Conservation (phyloP, 164 flowering plant genomes). For the Euptelea pleiosperma region DNA sequence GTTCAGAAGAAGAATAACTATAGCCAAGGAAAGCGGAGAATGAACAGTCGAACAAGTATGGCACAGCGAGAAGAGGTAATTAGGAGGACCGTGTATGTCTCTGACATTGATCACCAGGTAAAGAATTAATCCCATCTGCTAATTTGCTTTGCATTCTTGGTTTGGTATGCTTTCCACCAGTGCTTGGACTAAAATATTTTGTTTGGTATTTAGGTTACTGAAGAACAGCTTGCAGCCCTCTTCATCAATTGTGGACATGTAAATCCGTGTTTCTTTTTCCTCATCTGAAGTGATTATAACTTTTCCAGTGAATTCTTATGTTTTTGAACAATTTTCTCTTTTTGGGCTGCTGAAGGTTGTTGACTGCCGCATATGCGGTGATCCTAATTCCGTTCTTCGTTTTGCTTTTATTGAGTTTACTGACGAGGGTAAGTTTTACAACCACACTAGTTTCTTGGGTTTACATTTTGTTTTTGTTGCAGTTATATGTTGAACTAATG, state of each 20-base stretch:
- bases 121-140: no score
- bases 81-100: constrained; percentile 67
- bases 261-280: no score
- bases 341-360: constrained; percentile 44
- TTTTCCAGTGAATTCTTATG: neutral
- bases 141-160: no score
- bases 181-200: neutral
- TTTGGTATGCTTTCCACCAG: neutral
- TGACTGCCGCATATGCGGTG: constrained; percentile 75
- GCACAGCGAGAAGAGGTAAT: constrained; percentile 70
- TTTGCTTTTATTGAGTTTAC: constrained; percentile 78
- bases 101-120: constrained; percentile 83
- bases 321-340: constrained; percentile 9
- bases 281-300: constrained; percentile 1
- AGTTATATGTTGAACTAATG: neutral
- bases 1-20: constrained; percentile 43
- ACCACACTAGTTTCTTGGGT: neutral
- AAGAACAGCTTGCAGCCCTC: constrained; percentile 69
- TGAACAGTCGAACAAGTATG: constrained; percentile 56
- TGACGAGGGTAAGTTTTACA: constrained; percentile 48
- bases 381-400: constrained; percentile 70
- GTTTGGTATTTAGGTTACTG: constrained; percentile 31
- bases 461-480: neutral
- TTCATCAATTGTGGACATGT: constrained; percentile 68
- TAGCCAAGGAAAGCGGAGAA: constrained; percentile 43